Percentiles rank a stretch among this genome's conserved stretches.
phyloP scores from a whole-genome alignment of 2,329 filamentous ascomycete species.

The Ilyonectria sp. region DNA sequence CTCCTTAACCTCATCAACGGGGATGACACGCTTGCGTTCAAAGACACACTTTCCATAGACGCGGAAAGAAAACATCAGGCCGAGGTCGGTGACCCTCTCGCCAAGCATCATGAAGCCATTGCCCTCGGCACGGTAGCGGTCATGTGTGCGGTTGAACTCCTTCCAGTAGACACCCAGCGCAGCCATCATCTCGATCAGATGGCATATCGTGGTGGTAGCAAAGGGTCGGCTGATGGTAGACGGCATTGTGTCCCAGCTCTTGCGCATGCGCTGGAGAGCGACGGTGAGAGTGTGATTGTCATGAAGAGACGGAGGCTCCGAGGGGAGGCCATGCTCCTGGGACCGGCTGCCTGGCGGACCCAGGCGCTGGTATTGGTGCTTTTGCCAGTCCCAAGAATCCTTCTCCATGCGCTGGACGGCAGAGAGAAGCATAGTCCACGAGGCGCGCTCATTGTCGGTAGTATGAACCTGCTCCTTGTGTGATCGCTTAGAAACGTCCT shows the following conservation, averaged over 20 bases:
- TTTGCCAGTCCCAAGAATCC: conserved; percentile 64
- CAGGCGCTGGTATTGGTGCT: conserved; percentile 47
- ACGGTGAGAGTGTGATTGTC: conserved; percentile 60
- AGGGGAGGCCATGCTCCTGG: conserved; percentile 38
- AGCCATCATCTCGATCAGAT: conserved; percentile 68
- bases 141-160: conserved; percentile 66
- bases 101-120: conserved; percentile 69
- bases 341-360: conserved; percentile 41
- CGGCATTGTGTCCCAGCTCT: conserved; percentile 69
- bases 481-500: conserved; percentile 45
- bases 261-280: conserved; percentile 63
- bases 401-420: conserved; percentile 66
- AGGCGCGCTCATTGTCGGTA: conserved; percentile 70
- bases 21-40: conserved; percentile 66
- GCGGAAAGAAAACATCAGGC: conserved; percentile 69
- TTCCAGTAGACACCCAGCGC: conserved; percentile 72
- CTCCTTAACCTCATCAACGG: conserved; percentile 67
- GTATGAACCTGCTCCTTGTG: conserved; percentile 62
- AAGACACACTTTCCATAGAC: conserved; percentile 66
- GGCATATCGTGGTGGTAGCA: conserved; percentile 69
- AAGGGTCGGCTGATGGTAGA: conserved; percentile 63
- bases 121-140: conserved; percentile 69
- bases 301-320: conserved; percentile 44
- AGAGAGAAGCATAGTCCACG: conserved; percentile 67
- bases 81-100: conserved; percentile 63